Evolutionary conservation across 1,139 yeast species (phyloP).

Genomic region (Zhuliangozyma parablackwelliae): DNA sequence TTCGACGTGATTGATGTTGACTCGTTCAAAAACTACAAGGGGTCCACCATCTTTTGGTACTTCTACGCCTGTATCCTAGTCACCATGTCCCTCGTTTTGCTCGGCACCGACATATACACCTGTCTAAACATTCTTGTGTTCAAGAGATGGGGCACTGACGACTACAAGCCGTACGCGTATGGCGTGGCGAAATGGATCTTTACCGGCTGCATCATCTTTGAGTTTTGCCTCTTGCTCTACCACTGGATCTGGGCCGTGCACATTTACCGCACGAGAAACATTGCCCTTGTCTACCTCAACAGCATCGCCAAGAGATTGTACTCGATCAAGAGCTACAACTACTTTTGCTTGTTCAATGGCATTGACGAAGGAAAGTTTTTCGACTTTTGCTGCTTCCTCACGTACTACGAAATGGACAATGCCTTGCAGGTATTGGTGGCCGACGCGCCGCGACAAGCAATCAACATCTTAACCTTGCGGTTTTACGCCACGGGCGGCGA

Average conservation of each 20-base stretch:
- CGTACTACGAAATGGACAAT: conserved; percentile 62
- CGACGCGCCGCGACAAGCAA: conserved; percentile 85
- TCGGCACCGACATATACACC: conserved; percentile 76
- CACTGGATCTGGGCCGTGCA: conserved; percentile 59
- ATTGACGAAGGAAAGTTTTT: conserved; percentile 62
- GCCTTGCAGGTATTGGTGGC: conserved; percentile 66
- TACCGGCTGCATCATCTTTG: conserved; percentile 79
- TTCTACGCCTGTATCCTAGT: conserved; percentile 47
- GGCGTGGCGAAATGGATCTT: conserved; percentile 71
- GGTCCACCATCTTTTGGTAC: conserved; percentile 53
- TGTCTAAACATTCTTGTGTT: conserved; percentile 72
- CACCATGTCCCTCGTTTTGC: conserved; percentile 51
- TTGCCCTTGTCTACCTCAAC: conserved; percentile 70
- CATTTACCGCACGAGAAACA: conserved; percentile 56
- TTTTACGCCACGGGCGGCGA: conserved; percentile 48
- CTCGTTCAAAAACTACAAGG: conserved; percentile 50
- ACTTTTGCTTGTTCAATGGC: conserved; percentile 68
- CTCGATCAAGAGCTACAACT: conserved; percentile 53
- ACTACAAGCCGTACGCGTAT: conserved; percentile 55
- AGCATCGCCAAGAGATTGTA: conserved; percentile 56
- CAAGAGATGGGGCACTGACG: conserved; percentile 62
- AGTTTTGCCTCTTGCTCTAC: conserved; percentile 54
- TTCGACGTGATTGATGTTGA: conserved; percentile 39
- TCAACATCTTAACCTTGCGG: conserved; percentile 71
- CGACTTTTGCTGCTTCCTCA: conserved; percentile 66